Evolutionary conservation across 1,139 yeast genomes (phyloP), one percentile per base, ranked within the genome.

Genomic region (Hanseniaspora uvarum): DNA sequence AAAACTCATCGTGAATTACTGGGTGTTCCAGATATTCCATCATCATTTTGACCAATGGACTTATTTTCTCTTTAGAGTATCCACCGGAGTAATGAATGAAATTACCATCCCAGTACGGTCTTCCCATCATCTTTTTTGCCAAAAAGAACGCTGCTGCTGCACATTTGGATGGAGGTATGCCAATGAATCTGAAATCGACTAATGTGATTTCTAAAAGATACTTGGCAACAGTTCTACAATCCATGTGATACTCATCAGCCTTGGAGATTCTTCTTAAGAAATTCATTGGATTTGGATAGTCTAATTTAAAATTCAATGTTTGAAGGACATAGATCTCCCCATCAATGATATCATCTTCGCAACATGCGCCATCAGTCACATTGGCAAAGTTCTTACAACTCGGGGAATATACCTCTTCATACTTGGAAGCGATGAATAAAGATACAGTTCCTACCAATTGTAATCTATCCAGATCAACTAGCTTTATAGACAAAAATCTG

Each of bases 231-330:
- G 96, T 88, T 68, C 97, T 80, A 53, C 94, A 81, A 69, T 86
- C 92, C 57, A 87, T 86, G 68, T 88, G 95, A 71, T 88, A 89
- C 68, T 86, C 92, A 69, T 89, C 97, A 40, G 97, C 97, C 68
- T 87, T 87, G 51, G 95, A 86, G 56, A 87, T 86, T 66, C 97
- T 78, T 67, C 97, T 80, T 62, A 89, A 72, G 65, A 88, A 89
- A 69, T 88, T 88, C 88, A 89, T 84, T 56, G 97, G 96, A 65
- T 87, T 87, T 54, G 96, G 96, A 65, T 85, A 87, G 62, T 86
- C 83, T 63, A 88, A 74, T 66, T 86, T 86, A 68, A 85, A 89
- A 59, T 81, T 77, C 55, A 89, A 72, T 41, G 83, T 80, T 60
- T 86, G 84, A 57, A 89, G 71, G 54, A 89, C 83, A 63, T 80